Evolutionary conservation across 2,329 filamentous ascomycete genomes (phyloP).

Genomic region (Cadophora gregata): DNA sequence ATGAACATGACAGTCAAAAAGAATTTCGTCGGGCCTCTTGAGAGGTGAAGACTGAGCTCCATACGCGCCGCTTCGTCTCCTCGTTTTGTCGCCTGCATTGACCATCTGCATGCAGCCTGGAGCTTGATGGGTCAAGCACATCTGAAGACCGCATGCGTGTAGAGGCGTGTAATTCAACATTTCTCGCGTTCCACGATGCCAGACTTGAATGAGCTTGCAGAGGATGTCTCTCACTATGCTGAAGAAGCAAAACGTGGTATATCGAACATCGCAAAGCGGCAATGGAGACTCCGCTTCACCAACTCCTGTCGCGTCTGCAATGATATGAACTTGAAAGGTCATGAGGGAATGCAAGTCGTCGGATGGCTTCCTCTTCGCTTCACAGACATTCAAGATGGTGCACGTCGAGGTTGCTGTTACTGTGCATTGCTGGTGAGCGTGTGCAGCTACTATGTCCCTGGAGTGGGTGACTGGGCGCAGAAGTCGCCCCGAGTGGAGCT

Average conservation of each 20-base stretch:
- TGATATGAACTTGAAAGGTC: neutral
- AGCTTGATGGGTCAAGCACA: neutral
- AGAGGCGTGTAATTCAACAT: neutral
- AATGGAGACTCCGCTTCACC: conserved; percentile 2
- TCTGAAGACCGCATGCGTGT: neutral
- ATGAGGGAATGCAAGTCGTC: neutral
- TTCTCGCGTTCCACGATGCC: neutral
- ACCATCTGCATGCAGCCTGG: neutral
- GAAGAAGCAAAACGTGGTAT: conserved; percentile 2
- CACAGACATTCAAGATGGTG: neutral
- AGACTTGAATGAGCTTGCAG: conserved; percentile 4
- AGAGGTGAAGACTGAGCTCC: neutral
- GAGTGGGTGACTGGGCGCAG: neutral
- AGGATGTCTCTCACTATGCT: neutral
- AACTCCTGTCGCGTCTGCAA: neutral
- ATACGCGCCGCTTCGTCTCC: neutral
- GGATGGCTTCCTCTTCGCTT: neutral
- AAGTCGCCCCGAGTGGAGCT: neutral
- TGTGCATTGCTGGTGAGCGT: neutral
- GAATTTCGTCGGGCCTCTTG: neutral
- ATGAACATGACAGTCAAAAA: neutral
- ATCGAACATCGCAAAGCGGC: neutral
- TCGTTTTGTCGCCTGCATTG: neutral
- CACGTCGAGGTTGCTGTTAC: conserved; percentile 3
- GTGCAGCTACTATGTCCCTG: neutral